Evolutionary conservation across 495 filamentous ascomycete species (phyloP).

Genomic region (Penicillium roqueforti): DNA sequence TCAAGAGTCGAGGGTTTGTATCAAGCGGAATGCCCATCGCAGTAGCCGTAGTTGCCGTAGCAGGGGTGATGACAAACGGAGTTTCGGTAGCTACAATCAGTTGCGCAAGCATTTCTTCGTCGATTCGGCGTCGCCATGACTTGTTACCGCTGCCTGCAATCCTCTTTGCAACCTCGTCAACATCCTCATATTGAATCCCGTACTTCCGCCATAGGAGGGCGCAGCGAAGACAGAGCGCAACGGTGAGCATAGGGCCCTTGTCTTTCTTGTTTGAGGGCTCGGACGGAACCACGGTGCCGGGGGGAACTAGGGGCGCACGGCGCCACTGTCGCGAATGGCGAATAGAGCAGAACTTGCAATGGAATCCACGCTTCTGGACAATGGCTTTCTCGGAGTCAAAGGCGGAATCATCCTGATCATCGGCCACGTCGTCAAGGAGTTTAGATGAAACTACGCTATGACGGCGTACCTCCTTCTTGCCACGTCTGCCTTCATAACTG

Average conservation of each 20-base stretch:
- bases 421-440: slow-evolving; percentile 85
- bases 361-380: slow-evolving; percentile 72
- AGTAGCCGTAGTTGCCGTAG: slow-evolving; percentile 44
- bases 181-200: slow-evolving; percentile 90
- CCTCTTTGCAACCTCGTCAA: slow-evolving; percentile 92
- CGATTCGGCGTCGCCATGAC: slow-evolving; percentile 80
- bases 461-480: slow-evolving; percentile 74
- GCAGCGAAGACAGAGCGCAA: slow-evolving; percentile 85
- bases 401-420: slow-evolving; percentile 91
- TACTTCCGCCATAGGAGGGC: slow-evolving; percentile 91
- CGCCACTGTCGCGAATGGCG: slow-evolving; percentile 85
- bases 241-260: slow-evolving; percentile 69
- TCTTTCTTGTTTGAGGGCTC: slow-evolving; percentile 66
- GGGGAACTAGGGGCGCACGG: slow-evolving; percentile 70
- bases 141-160: slow-evolving; percentile 75
- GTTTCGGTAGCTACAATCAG: slow-evolving; percentile 55
- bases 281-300: slow-evolving; percentile 65
- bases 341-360: slow-evolving; percentile 90
- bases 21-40: slow-evolving; percentile 41
- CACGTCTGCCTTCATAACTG: slow-evolving; percentile 76
- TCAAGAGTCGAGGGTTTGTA: slow-evolving; percentile 40
- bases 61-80: slow-evolving; percentile 42
- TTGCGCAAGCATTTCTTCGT: slow-evolving; percentile 88
- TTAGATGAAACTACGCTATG: slow-evolving; percentile 54
- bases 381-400: slow-evolving; percentile 88